phyloP scores from a whole-genome alignment of 1,284 basidiomycete genomes.

The Apiotrichum sp. region DNA sequence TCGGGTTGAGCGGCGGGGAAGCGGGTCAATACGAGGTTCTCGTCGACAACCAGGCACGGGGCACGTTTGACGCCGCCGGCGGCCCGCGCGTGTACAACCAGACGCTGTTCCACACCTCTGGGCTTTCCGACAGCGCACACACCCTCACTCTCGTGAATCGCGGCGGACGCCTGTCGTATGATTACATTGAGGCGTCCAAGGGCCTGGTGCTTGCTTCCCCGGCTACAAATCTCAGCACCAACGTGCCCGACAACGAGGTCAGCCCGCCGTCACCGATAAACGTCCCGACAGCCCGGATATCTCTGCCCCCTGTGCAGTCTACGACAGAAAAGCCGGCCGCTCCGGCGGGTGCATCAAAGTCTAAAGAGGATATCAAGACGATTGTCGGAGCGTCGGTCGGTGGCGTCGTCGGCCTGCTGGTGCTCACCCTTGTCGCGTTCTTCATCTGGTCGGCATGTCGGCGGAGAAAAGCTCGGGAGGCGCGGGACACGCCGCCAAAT shows the following conservation, averaged over 20 bases:
- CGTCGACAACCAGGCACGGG: constrained; percentile 26
- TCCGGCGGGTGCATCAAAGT: not conserved
- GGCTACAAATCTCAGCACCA: not conserved
- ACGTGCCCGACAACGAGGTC: no score
- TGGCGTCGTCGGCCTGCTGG: constrained; percentile 2
- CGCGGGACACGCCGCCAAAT: not conserved
- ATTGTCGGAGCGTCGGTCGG: constrained; percentile 10
- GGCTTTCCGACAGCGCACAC: constrained; percentile 22
- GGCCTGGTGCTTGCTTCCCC: constrained; percentile 3
- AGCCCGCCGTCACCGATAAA: no score
- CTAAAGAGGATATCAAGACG: not conserved
- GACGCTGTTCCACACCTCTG: constrained; percentile 27
- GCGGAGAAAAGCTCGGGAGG: not conserved
- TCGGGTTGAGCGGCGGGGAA: constrained; percentile 26
- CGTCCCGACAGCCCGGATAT: no score
- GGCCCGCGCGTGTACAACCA: constrained; percentile 25
- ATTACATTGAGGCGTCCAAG: constrained; percentile 22
- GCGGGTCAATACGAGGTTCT: constrained; percentile 26
- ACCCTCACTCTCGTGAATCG: constrained; percentile 23
- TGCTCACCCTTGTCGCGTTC: constrained; percentile 7
- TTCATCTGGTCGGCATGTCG: constrained; percentile 8
- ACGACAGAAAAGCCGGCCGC: no score
- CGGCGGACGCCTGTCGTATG: constrained; percentile 26
- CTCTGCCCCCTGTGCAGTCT: no score
- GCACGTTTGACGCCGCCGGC: constrained; percentile 23